Evolutionary conservation across 805 yeast species (phyloP).

Genomic region (Candida dendrica): DNA sequence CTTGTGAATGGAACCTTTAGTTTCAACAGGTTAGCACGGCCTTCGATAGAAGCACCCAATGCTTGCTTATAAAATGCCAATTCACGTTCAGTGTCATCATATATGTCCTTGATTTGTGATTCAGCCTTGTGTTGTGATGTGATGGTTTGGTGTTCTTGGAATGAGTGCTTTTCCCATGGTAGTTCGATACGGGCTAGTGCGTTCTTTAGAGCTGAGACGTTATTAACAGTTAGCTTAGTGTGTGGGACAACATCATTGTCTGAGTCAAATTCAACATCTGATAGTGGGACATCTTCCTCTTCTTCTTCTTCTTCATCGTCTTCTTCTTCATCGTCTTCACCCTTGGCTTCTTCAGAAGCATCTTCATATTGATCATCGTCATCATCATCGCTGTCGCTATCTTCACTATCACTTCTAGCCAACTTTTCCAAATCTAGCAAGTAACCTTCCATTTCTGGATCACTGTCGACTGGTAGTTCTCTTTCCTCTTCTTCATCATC

Average conservation of each 20-base stretch:
- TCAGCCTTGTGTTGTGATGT: slow-evolving; percentile 56
- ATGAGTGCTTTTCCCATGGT: slow-evolving; percentile 54
- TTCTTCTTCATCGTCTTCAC: slow-evolving; percentile 41
- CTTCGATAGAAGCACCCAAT: slow-evolving; percentile 71
- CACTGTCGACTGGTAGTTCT: slow-evolving; percentile 34
- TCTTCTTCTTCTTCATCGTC: slow-evolving; percentile 58
- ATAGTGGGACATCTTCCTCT: slow-evolving; percentile 77
- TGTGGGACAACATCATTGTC: slow-evolving; percentile 93
- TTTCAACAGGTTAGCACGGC: slow-evolving; percentile 56
- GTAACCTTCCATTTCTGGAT: slow-evolving; percentile 38
- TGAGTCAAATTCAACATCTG: slow-evolving; percentile 88
- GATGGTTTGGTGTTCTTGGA: slow-evolving; percentile 78
- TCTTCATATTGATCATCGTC: slow-evolving; percentile 33
- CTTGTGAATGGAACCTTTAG: slow-evolving; percentile 83
- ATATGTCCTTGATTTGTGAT: slow-evolving; percentile 70
- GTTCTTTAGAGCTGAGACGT: slow-evolving; percentile 73
- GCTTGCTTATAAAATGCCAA: slow-evolving; percentile 94
- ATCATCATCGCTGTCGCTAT: slow-evolving; percentile 26
- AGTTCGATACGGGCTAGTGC: slow-evolving; percentile 59
- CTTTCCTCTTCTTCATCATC: slow-evolving; percentile 16
- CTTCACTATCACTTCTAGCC: slow-evolving; percentile 55
- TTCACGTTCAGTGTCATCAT: slow-evolving; percentile 95
- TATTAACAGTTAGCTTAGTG: slow-evolving; percentile 84
- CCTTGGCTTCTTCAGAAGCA: slow-evolving; percentile 37
- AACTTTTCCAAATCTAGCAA: slow-evolving; percentile 44